These are phyloP conservation scores for Aspergillus eucalypticola DNA, from an alignment of 2,329 filamentous ascomycete species.

Conservation along the genomic window DNA sequence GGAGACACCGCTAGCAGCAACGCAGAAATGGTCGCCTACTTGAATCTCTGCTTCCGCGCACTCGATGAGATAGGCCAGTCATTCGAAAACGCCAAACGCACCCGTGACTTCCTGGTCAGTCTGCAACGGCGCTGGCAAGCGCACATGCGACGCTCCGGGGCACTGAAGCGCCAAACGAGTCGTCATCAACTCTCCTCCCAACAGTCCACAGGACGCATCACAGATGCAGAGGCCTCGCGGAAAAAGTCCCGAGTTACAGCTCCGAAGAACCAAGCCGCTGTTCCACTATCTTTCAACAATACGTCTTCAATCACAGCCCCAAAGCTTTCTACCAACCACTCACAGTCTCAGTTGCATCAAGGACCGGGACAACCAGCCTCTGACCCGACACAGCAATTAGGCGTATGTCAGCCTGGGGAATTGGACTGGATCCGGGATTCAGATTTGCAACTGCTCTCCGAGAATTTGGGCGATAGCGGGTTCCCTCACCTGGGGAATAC, in stretches of 20 bases:
- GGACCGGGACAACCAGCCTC: background rate
- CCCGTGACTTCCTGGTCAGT: constrained; percentile 37
- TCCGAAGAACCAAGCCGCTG: background rate
- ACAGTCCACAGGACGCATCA: constrained; percentile 8
- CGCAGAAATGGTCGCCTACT: constrained; percentile 33
- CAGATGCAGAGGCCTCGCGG: constrained; percentile 18
- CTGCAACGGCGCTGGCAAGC: constrained; percentile 39
- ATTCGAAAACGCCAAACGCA: constrained; percentile 42
- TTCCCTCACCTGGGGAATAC: constrained; percentile 23
- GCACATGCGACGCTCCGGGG: constrained; percentile 6
- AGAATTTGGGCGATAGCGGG: constrained; percentile 17
- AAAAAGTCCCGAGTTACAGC: constrained; percentile 28
- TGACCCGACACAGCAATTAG: constrained; percentile 13
- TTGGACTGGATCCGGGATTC: constrained; percentile 34
- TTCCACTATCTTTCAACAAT: constrained; percentile 5
- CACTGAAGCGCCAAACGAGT: constrained; percentile 33
- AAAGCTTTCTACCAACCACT: background rate
- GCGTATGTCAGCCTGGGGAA: constrained; percentile 21
- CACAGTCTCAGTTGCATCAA: constrained; percentile 9
- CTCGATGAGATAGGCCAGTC: constrained; percentile 42
- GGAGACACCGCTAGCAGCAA: constrained; percentile 27
- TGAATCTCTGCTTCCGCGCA: constrained; percentile 45
- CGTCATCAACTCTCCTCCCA: constrained; percentile 21
- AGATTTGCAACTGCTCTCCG: constrained; percentile 29
- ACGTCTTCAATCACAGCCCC: background rate